Evolutionary conservation across 306 rosid genomes (phyloP).

Genomic region (Medicago ruthenica): DNA sequence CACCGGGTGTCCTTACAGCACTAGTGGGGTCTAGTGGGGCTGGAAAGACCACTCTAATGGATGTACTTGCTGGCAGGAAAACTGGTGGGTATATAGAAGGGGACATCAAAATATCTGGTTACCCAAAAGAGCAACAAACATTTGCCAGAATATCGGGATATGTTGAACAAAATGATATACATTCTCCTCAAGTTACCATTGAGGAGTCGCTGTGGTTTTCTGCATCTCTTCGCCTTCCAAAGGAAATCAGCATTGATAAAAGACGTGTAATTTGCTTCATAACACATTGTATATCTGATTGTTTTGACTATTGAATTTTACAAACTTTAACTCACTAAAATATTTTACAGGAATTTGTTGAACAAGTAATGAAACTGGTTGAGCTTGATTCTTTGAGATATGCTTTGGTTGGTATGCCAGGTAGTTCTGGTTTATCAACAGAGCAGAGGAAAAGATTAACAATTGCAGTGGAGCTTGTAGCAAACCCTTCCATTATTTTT

Average conservation of each 20-base stretch:
- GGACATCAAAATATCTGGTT: constrained; percentile 78
- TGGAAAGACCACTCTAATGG: constrained; percentile 96
- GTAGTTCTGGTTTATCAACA: constrained; percentile 84
- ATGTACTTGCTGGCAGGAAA: constrained; percentile 94
- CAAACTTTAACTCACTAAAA: constrained; percentile 17
- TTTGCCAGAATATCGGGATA: constrained; percentile 92
- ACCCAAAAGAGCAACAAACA: constrained; percentile 76
- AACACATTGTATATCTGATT: constrained; percentile 13
- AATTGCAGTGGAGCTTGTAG: constrained; percentile 92
- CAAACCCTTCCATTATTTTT: constrained; percentile 92
- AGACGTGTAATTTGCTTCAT: constrained; percentile 58
- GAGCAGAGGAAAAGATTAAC: constrained; percentile 92
- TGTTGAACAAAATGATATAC: constrained; percentile 94
- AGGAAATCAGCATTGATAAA: constrained; percentile 66
- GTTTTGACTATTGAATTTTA: constrained; percentile 4
- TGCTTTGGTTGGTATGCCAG: constrained; percentile 92
- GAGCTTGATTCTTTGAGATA: constrained; percentile 78
- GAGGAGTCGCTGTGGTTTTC: constrained; percentile 89
- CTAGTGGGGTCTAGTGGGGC: constrained; percentile 96
- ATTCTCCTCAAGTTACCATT: constrained; percentile 92
- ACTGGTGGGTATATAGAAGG: constrained; percentile 95
- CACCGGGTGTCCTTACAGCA: constrained; percentile 95
- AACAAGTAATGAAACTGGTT: constrained; percentile 81
- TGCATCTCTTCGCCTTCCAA: constrained; percentile 83
- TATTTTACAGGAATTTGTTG: constrained; percentile 78